Base-by-base conservation (phyloP, 2,329 filamentous ascomycete genomes). In the Raffaelea ambrosiae region DNA sequence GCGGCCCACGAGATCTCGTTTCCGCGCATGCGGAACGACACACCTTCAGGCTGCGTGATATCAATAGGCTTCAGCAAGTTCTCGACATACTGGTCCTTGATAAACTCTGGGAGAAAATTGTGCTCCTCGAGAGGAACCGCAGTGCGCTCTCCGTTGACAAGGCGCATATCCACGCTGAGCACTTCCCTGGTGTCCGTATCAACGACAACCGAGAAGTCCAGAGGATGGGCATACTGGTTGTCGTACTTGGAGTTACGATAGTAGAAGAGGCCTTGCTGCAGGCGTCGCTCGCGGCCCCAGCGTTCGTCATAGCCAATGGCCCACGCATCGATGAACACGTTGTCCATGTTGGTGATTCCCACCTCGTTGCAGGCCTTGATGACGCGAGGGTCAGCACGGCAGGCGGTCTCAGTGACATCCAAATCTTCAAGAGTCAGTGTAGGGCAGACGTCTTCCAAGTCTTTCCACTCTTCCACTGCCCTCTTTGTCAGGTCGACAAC, bases 321-420 rank as follows among this genome's bases (percentile, higher is more conserved):
- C 90, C 90, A 96, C 11, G 88, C 88, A 62, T 96, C 90, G 64
- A 89, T 95, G 69, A 93, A 95, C 42, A 96, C 87, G 66, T 95
- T 95, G 71, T 90, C 70, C 90, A 96, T 95, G 53, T 95, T 86
- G 55, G 85, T 76, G 48, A 76, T 76, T 13, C 87, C 79, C 50
- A 96, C 87, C 1, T 89, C 90, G 49, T 88, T 77, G 60, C 90
- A 96, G 63, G 95, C 89, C 65, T 95, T 86, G 55, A 95, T 91
- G 51, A 95, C 88, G 58, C 85, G 86, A 11, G 86, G 79, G 61
- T 95, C 87, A 57, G 81, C 83, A 54, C 89, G 79, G 53, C 81
- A 80, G 43, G 91, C 68, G 47, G 77, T 73, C 66, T 96, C 90
- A 1, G 94, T 88, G 48, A 81, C 74, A 57, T 88, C 79, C 29